phyloP scores from a whole-genome alignment of 2,329 filamentous ascomycete genomes.

The Stemphylium lycopersici region DNA sequence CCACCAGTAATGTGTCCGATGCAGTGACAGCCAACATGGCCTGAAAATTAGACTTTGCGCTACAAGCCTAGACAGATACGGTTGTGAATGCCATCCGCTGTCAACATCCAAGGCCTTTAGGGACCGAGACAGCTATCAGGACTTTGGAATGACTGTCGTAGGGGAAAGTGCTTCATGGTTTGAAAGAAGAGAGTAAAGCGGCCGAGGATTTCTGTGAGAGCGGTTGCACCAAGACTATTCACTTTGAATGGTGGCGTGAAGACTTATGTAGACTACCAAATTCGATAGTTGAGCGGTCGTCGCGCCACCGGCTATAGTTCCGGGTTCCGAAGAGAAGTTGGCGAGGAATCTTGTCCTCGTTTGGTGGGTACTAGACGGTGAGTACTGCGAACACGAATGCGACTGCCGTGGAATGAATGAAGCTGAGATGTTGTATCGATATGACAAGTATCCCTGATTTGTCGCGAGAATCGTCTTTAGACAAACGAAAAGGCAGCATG shows the following conservation, averaged over 20 bases:
- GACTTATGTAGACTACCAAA: not conserved
- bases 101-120: not conserved
- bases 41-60: not conserved
- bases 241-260: not conserved
- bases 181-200: not conserved
- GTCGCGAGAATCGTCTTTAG: not conserved
- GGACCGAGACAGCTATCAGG: too few relatives aligned
- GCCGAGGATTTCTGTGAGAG: not conserved
- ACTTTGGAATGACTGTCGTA: not conserved
- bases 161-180: not conserved
- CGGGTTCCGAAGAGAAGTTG: not conserved
- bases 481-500: constrained; percentile 1
- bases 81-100: not conserved
- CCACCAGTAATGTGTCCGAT: not conserved
- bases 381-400: not conserved
- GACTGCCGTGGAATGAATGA: not conserved
- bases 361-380: not conserved
- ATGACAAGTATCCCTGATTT: not conserved
- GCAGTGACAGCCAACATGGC: not conserved
- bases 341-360: not conserved
- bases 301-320: not conserved
- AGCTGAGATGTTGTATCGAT: not conserved
- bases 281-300: not conserved
- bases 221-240: not conserved
- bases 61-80: not conserved